These are phyloP conservation scores for Mycena crocata DNA, from an alignment of 768 basidiomycete genomes.

Conservation along the genomic window DNA sequence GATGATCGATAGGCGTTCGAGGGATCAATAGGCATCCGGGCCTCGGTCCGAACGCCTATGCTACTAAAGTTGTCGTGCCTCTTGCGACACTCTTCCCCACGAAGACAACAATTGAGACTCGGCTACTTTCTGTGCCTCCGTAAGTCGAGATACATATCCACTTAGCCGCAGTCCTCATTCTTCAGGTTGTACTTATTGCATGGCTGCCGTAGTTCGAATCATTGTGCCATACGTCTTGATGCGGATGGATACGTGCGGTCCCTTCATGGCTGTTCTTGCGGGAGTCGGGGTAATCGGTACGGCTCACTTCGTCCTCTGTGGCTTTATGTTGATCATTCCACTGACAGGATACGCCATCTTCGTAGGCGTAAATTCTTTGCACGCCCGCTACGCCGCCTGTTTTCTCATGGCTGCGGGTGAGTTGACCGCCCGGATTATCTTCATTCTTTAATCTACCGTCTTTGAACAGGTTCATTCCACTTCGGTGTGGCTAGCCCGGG, in stretches of 20 bases:
- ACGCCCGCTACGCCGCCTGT: conserved; percentile 6
- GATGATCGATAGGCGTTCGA: too few relatives aligned
- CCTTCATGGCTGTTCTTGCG: conserved; percentile 12
- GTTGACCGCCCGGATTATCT: not conserved
- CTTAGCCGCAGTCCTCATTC: not conserved
- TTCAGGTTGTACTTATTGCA: not conserved
- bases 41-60: too few relatives aligned
- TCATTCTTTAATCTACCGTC: too few relatives aligned
- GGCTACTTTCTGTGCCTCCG: conserved; percentile 13
- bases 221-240: conserved; percentile 7
- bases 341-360: conserved; percentile 14
- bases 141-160: not conserved
- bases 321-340: too few relatives aligned
- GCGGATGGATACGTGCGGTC: conserved; percentile 13
- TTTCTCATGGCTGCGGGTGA: conserved; percentile 15
- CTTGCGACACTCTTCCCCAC: conserved; percentile 5
- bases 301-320: not conserved
- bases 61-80: too few relatives aligned
- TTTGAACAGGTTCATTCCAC: conserved; percentile 2
- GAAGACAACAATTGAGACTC: conserved; percentile 8
- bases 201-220: conserved; percentile 11
- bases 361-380: conserved; percentile 6
- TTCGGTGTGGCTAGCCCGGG: conserved; percentile 11
- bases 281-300: conserved; percentile 8
- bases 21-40: too few relatives aligned